Evolutionary conservation across 202 grass and related monocot genomes (phyloP), one percentile per base, ranked within the genome.

Genomic region (Setaria viridis): DNA sequence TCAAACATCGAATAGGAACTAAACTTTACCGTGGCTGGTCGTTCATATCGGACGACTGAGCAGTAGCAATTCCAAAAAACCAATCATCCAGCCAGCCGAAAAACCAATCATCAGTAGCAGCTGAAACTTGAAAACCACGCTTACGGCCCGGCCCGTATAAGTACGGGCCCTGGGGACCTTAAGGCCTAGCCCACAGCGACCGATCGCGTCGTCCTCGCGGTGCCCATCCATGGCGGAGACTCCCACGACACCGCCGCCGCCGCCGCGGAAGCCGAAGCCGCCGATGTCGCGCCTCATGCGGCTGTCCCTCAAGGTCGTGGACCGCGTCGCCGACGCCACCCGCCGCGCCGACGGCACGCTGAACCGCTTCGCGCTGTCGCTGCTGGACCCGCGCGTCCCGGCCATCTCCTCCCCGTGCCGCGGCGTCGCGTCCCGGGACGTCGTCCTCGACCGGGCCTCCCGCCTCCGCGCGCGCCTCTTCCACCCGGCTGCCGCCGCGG

Each of bases 341-440:
- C 81, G 84, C 67, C 91, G 93, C 54, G 76, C 82, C 14, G 79
- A 98, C 76, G 90, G 96, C 78, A 91, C 93, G 48, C 29, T 98
- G 48, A 95, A 98, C 78, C 95, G 95, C 45, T 71, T 78, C 19
- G 80, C 85, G 29, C 87, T 95, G 13, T 83, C 89, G 7, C 67
- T 90, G 33, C 69, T 95, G 0, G 91, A 95, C 84, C 45, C 81
- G 7, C 39, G 88, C 72, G 67, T 87, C 67, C 78, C 77, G 17
- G 82, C 85, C 72, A 19, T 88, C 85, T 42, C 89, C 9, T 59
- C 90, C 57, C 87, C 93, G 4, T 82, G 73, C 74, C 76, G 87
- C n/a, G 86, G 90, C 64, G 88, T 98, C 42, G 60, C 88, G 32
- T 72, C 91, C 76, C 71, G 87, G 14, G 93, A 95, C 65, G 1